Percentiles rank a stretch among this genome's conserved stretches.
phyloP scores from a whole-genome alignment of 352 stramenopile species.

The Thraustochytrium sp. region DNA sequence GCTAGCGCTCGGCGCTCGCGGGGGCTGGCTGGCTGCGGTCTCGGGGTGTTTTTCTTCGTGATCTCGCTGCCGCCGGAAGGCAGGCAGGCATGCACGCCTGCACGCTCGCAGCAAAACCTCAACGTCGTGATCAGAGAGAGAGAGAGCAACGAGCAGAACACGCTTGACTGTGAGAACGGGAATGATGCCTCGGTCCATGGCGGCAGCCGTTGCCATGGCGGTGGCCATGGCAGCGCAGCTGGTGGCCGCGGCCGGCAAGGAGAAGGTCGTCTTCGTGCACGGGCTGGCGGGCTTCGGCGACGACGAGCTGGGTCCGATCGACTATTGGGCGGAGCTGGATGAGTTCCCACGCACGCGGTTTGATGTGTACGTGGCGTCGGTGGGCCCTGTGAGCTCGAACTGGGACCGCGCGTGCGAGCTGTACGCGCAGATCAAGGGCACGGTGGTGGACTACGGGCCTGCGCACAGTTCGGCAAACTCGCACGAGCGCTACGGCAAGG shows the following conservation, averaged over 20 bases:
- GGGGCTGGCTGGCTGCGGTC: no score
- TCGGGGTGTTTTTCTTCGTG: no score
- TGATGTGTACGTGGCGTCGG: slow-evolving; percentile 50
- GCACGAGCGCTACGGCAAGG: slow-evolving; percentile 30
- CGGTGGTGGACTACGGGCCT: slow-evolving; percentile 54
- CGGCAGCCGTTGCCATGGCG: no score
- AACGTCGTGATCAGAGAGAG: no score
- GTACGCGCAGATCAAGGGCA: slow-evolving; percentile 58
- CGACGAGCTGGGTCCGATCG: slow-evolving; percentile 45
- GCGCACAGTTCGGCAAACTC: slow-evolving; percentile 49
- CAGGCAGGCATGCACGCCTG: no score
- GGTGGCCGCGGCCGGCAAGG: neutral
- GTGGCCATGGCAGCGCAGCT: neutral
- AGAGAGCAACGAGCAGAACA: no score
- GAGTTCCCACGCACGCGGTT: slow-evolving; percentile 53
- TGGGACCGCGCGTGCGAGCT: slow-evolving; percentile 57
- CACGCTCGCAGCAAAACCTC: no score
- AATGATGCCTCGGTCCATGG: no score
- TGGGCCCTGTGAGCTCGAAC: slow-evolving; percentile 53
- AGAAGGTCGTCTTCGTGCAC: slow-evolving; percentile 50
- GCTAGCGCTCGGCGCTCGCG: no score
- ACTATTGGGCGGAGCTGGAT: slow-evolving; percentile 57
- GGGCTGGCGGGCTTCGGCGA: slow-evolving; percentile 50
- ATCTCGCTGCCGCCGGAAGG: no score
- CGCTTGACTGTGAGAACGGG: no score